Conservation (phyloP, 352 stramenopile genomes). For the Pythium brachiatum region DNA sequence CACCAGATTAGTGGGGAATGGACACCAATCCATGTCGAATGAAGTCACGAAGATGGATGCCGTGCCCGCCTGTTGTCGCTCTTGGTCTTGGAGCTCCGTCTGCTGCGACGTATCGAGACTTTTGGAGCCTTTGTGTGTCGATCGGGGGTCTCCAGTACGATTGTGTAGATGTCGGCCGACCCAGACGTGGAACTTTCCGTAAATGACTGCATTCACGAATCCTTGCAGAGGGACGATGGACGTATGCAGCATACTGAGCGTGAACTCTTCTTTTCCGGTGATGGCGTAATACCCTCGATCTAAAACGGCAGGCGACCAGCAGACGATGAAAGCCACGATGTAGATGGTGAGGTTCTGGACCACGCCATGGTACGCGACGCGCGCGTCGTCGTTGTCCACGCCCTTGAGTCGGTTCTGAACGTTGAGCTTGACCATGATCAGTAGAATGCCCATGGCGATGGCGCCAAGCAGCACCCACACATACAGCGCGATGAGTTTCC, state of each 20-base stretch:
- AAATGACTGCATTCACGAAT: constrained; percentile 85
- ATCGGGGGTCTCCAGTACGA: neutral
- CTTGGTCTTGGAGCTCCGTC: constrained; percentile 39
- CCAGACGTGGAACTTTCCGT: constrained; percentile 84
- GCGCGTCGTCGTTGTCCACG: constrained; percentile 73
- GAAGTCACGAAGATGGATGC: constrained; percentile 77
- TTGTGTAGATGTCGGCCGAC: constrained; percentile 56
- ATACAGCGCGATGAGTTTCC: constrained; percentile 73
- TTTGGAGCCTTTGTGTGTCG: constrained; percentile 12
- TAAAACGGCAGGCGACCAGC: constrained; percentile 65
- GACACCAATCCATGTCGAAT: constrained; percentile 79
- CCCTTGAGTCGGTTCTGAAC: constrained; percentile 69
- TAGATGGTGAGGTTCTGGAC: constrained; percentile 84
- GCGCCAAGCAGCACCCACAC: constrained; percentile 70
- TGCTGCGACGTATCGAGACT: constrained; percentile 35
- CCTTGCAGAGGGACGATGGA: constrained; percentile 80
- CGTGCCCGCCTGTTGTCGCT: constrained; percentile 65
- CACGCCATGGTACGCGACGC: constrained; percentile 74
- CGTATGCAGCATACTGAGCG: constrained; percentile 65
- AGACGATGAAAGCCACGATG: constrained; percentile 78
- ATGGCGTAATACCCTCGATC: constrained; percentile 65
- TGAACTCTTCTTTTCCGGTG: constrained; percentile 52
- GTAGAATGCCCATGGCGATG: constrained; percentile 49
- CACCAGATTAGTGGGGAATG: constrained; percentile 63
- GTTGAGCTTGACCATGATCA: constrained; percentile 79